phyloP scores from a whole-genome alignment of 2,329 filamentous ascomycete genomes.

The Tolypocladium cylindrosporum region DNA sequence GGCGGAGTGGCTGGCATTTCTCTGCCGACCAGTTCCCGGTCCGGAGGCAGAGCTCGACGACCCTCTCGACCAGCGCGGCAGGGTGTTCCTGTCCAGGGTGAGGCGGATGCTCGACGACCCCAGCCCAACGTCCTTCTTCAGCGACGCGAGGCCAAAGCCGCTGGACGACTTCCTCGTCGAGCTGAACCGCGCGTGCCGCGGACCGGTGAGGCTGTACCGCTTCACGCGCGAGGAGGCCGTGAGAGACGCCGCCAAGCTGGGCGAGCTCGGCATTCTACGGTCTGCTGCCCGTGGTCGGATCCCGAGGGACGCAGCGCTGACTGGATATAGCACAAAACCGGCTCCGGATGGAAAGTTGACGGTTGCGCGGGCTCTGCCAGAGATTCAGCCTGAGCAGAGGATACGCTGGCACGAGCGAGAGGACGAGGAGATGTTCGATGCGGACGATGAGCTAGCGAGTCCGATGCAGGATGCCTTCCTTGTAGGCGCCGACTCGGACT shows the following conservation, averaged over 20 bases:
- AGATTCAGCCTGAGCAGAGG: too few relatives aligned
- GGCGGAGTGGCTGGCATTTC: conserved; percentile 12
- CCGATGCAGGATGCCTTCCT: too few relatives aligned
- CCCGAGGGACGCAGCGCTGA: too few relatives aligned
- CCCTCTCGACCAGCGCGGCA: conserved; percentile 1
- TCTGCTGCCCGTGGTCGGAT: conserved; percentile 1
- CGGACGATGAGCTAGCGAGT: too few relatives aligned
- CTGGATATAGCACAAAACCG: too few relatives aligned
- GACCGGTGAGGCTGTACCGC: conserved; percentile 6
- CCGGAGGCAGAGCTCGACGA: not conserved
- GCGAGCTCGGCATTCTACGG: conserved; percentile 5
- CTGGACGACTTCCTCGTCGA: conserved; percentile 11
- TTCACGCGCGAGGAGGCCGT: conserved; percentile 12
- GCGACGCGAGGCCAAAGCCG: conserved; percentile 6
- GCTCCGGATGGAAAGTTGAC: too few relatives aligned
- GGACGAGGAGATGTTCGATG: too few relatives aligned
- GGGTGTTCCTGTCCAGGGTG: conserved; percentile 12
- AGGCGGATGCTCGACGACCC: conserved; percentile 12
- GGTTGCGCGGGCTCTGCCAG: too few relatives aligned
- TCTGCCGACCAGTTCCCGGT: conserved; percentile 8
- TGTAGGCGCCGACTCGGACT: too few relatives aligned
- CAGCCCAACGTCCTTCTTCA: conserved; percentile 8
- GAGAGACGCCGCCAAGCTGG: conserved; percentile 2
- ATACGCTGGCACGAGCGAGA: too few relatives aligned
- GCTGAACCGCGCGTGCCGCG: conserved; percentile 12